A percentile compares a stretch with the other conserved stretches of the same genome.
Evolutionary conservation across 2,329 filamentous ascomycete species (phyloP).

Genomic region (Fusarium chaquense): DNA sequence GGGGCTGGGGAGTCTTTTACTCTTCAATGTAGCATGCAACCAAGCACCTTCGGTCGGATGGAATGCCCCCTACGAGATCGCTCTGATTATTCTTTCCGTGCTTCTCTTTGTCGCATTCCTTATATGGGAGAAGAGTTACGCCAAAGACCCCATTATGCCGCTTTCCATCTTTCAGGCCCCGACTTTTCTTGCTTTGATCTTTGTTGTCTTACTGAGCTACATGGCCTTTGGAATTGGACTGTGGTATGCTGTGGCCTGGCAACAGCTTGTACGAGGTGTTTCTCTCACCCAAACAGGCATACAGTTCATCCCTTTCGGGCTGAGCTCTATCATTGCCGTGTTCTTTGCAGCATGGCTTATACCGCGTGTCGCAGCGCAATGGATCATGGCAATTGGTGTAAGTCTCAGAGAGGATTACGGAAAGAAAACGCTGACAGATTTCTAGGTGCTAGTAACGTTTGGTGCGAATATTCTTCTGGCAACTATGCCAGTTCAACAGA

Average conservation of each 20-base stretch:
- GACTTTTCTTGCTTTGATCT: slow-evolving; percentile 57
- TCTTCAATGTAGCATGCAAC: slow-evolving; percentile 66
- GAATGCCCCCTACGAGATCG: slow-evolving; percentile 57
- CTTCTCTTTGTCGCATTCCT: slow-evolving; percentile 50
- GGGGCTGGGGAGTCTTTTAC: slow-evolving; percentile 56
- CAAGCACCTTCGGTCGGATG: slow-evolving; percentile 61
- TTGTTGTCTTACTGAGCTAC: slow-evolving; percentile 59
- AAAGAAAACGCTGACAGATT: not conserved
- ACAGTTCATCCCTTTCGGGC: slow-evolving; percentile 4
- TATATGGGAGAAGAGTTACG: slow-evolving; percentile 57
- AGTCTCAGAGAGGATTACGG: slow-evolving; percentile 2
- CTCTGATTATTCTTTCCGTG: slow-evolving; percentile 54
- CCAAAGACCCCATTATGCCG: slow-evolving; percentile 59
- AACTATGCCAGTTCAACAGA: slow-evolving; percentile 60
- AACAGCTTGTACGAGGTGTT: slow-evolving; percentile 57
- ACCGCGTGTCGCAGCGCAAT: slow-evolving; percentile 60
- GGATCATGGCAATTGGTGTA: slow-evolving; percentile 60
- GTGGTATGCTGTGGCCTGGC: slow-evolving; percentile 62
- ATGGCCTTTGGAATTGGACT: slow-evolving; percentile 62
- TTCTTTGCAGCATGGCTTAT: slow-evolving; percentile 57
- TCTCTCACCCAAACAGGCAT: slow-evolving; percentile 43
- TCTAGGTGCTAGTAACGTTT: not conserved
- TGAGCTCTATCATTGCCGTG: slow-evolving; percentile 13
- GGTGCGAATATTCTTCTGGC: slow-evolving; percentile 44
- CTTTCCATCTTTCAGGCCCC: slow-evolving; percentile 59